Conservation (phyloP, 1,284 basidiomycete species). For the Takashimella tepidaria region DNA sequence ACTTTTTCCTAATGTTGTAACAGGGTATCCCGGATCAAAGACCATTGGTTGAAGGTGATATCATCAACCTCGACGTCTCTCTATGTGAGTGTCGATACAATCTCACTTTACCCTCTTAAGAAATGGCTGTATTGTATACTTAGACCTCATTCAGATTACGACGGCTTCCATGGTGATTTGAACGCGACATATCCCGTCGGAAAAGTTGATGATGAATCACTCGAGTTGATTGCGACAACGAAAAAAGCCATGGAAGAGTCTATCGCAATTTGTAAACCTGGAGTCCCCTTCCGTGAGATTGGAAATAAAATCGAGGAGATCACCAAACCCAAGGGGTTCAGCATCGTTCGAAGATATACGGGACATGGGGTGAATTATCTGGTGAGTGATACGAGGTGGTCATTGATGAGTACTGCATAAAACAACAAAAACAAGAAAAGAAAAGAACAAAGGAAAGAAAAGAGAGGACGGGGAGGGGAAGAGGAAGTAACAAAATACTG, state of each 20-base stretch:
- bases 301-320: slow-evolving; percentile 64
- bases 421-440: no score
- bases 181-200: slow-evolving; percentile 85
- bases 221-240: slow-evolving; percentile 72
- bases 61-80: slow-evolving; percentile 74
- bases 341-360: slow-evolving; percentile 79
- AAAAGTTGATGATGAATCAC: slow-evolving; percentile 72
- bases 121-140: no score
- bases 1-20: background rate
- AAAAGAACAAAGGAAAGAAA: no score
- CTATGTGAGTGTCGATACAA: slow-evolving; percentile 40
- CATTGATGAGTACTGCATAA: no score
- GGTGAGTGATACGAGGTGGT: no score
- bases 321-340: slow-evolving; percentile 70
- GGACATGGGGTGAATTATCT: slow-evolving; percentile 85
- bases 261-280: slow-evolving; percentile 85
- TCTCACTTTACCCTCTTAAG: no score
- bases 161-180: slow-evolving; percentile 82
- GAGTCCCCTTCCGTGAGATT: slow-evolving; percentile 64
- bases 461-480: background rate
- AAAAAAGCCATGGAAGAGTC: slow-evolving; percentile 77
- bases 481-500: background rate
- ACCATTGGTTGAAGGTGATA: slow-evolving; percentile 82
- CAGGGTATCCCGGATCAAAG: slow-evolving; percentile 82
- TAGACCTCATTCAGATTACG: slow-evolving; percentile 9